phyloP scores from a whole-genome alignment of 371 early-diverging fungal genomes.

The Chytridium lagenaria region DNA sequence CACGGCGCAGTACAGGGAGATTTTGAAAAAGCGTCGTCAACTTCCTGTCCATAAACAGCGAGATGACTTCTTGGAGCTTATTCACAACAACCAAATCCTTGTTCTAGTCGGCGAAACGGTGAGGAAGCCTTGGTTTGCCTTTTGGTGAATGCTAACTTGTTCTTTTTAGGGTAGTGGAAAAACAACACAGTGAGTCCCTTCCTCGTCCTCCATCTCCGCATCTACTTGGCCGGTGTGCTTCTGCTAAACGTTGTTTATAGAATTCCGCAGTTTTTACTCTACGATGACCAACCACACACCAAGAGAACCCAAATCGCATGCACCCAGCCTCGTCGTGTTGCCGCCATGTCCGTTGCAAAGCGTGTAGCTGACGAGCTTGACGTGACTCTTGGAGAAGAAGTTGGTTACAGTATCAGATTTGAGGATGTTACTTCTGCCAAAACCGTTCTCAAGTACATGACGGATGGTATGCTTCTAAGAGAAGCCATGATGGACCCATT shows the following conservation, averaged over 20 bases:
- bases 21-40: conserved; percentile 78
- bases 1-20: conserved; percentile 79
- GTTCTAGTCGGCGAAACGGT: conserved; percentile 75
- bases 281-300: conserved; percentile 89
- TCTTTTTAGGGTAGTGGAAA: conserved; percentile 62
- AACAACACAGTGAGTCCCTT: conserved; percentile 81
- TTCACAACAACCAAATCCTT: conserved; percentile 85
- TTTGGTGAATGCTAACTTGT: neutral
- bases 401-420: conserved; percentile 97
- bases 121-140: conserved; percentile 28
- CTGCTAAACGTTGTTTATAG: conserved; percentile 41
- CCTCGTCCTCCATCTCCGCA: neutral
- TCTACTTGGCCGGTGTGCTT: neutral
- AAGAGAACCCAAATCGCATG: conserved; percentile 92
- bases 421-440: conserved; percentile 85
- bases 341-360: conserved; percentile 97
- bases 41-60: conserved; percentile 92
- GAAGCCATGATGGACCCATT: conserved; percentile 96
- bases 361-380: conserved; percentile 97
- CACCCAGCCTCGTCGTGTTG: conserved; percentile 98
- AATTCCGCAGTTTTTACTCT: conserved; percentile 94
- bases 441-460: conserved; percentile 95
- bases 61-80: conserved; percentile 79
- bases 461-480: conserved; percentile 98
- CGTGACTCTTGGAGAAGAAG: conserved; percentile 85